Evolutionary conservation across 495 filamentous ascomycete species (phyloP).

Genomic region (Aspergillus incahuasiensis): DNA sequence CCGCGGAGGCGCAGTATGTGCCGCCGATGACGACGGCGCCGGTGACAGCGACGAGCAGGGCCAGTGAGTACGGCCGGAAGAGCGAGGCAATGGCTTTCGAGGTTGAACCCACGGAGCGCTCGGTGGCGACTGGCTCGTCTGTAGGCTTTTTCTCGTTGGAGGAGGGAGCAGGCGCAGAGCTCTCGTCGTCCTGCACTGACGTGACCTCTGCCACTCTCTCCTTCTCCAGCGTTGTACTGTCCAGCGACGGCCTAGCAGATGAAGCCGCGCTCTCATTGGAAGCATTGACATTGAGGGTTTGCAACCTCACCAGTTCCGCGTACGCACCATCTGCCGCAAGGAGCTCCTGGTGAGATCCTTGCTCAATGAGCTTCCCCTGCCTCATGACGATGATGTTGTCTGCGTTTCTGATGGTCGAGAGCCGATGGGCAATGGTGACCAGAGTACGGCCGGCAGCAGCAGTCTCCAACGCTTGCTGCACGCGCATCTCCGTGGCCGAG

Average conservation of each 20-base stretch:
- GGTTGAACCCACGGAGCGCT: conserved; percentile 2
- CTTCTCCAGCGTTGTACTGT: background rate
- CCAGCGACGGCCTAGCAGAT: background rate
- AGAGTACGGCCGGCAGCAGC: conserved; percentile 34
- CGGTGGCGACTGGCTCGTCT: background rate
- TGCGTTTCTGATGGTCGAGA: conserved; percentile 43
- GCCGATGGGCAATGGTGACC: conserved; percentile 46
- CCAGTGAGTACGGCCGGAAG: conserved; percentile 7
- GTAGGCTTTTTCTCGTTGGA: background rate
- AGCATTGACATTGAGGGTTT: conserved; percentile 13
- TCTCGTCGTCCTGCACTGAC: background rate
- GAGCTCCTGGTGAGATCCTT: conserved; percentile 38
- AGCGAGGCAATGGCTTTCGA: conserved; percentile 1
- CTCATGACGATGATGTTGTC: conserved; percentile 29
- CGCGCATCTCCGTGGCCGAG: conserved; percentile 59
- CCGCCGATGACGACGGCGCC: conserved; percentile 34
- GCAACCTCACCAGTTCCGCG: conserved; percentile 15
- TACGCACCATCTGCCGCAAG: conserved; percentile 17
- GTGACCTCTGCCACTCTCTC: conserved; percentile 1
- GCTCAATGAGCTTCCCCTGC: conserved; percentile 31
- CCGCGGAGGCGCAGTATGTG: conserved; percentile 42
- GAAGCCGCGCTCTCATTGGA: background rate
- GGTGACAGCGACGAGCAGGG: background rate
- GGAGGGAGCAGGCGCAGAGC: background rate
- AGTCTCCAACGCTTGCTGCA: conserved; percentile 58